These are phyloP conservation scores for Aspergillus latus DNA, from an alignment of 2,329 filamentous ascomycete species.

Conservation along the genomic window DNA sequence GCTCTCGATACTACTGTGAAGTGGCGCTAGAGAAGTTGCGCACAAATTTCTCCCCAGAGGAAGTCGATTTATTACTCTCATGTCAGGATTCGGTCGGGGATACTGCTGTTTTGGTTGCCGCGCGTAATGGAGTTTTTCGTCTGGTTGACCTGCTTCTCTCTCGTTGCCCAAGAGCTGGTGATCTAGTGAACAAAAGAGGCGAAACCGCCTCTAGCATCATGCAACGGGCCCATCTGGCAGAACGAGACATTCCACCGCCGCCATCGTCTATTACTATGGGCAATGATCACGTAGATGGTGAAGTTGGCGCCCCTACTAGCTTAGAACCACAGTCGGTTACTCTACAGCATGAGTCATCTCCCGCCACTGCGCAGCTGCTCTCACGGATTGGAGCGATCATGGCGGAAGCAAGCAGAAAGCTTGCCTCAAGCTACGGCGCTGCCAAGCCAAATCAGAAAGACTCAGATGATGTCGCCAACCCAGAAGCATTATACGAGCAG, in stretches of 20 bases:
- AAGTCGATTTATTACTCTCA: constrained; percentile 77
- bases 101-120: constrained; percentile 83
- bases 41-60: constrained; percentile 71
- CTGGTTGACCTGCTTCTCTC: constrained; percentile 65
- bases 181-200: constrained; percentile 78
- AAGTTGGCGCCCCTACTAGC: constrained; percentile 29
- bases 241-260: constrained; percentile 65
- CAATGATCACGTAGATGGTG: constrained; percentile 38
- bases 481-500: constrained; percentile 42
- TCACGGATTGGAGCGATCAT: constrained; percentile 68
- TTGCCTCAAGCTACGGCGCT: constrained; percentile 60
- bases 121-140: constrained; percentile 82
- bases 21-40: constrained; percentile 83
- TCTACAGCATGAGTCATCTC: constrained; percentile 46
- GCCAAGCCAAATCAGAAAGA: constrained; percentile 63
- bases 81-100: constrained; percentile 83
- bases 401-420: constrained; percentile 68
- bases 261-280: constrained; percentile 63
- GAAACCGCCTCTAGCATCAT: constrained; percentile 84
- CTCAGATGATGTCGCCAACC: constrained; percentile 43
- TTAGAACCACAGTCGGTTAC: constrained; percentile 30
- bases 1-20: constrained; percentile 90
- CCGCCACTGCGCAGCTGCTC: constrained; percentile 69
- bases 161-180: constrained; percentile 73
- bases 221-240: constrained; percentile 66